These are phyloP conservation scores for Biancaea sappan DNA, from an alignment of 306 rosid genomes.

Conservation along the genomic window DNA sequence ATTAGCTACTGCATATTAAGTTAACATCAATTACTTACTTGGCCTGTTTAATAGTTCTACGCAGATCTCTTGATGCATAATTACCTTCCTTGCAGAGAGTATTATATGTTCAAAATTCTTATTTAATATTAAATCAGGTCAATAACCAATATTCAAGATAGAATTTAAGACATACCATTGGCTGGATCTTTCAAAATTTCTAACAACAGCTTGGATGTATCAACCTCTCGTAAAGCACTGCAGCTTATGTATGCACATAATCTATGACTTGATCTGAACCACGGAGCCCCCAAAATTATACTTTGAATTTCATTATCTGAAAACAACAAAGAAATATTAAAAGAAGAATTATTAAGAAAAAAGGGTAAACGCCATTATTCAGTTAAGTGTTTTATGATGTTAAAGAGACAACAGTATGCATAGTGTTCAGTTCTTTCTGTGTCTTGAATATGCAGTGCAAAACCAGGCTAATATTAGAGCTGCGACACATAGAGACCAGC, in stretches of 20 bases:
- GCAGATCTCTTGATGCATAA: not conserved
- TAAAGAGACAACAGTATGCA: not conserved
- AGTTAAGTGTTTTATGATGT: not conserved
- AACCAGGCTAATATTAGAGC: not conserved
- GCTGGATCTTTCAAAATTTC: slow-evolving; percentile 50
- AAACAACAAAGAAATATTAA: not conserved
- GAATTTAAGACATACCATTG: slow-evolving; percentile 38
- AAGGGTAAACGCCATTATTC: not conserved
- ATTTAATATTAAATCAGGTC: not conserved
- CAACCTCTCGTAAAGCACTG: slow-evolving; percentile 85
- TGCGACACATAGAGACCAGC: not conserved
- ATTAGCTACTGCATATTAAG: not conserved
- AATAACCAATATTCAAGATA: not conserved
- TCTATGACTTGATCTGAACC: slow-evolving; percentile 75
- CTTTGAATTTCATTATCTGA: slow-evolving; percentile 72
- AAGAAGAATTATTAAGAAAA: not conserved
- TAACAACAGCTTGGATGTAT: slow-evolving; percentile 63
- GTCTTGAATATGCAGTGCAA: not conserved
- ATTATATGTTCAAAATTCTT: not conserved
- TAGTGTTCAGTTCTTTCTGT: not conserved
- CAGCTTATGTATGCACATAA: slow-evolving; percentile 89
- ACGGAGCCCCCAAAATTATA: slow-evolving; percentile 67
- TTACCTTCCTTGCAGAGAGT: not conserved
- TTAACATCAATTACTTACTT: not conserved
- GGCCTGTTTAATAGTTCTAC: not conserved